phyloP scores from a whole-genome alignment of 345 rosid genomes.

The Salix brachista region DNA sequence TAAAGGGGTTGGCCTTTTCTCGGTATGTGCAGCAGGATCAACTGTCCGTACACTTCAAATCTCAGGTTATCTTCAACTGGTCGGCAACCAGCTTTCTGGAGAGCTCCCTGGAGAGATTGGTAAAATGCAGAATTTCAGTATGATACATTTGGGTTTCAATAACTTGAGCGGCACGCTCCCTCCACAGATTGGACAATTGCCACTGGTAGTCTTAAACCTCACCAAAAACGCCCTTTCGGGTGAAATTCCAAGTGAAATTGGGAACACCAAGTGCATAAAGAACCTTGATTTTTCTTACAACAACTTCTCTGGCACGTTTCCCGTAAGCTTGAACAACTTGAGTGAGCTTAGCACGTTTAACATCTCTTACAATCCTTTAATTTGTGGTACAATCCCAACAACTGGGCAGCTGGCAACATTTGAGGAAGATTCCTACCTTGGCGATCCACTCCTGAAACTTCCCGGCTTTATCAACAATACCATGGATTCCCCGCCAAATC shows the following conservation, averaged over 20 bases:
- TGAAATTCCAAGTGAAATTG: slow-evolving; percentile 62
- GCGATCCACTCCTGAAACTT: slow-evolving; percentile 58
- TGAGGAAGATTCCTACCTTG: slow-evolving; percentile 67
- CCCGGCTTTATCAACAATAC: slow-evolving; percentile 45
- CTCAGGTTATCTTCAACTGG: slow-evolving; percentile 76
- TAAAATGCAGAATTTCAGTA: slow-evolving; percentile 56
- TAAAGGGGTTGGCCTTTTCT: slow-evolving; percentile 64
- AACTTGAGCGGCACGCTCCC: slow-evolving; percentile 55
- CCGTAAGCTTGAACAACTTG: slow-evolving; percentile 55
- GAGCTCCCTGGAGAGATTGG: slow-evolving; percentile 55
- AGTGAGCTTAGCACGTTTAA: slow-evolving; percentile 70
- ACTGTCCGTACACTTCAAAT: slow-evolving; percentile 30
- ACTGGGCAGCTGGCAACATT: slow-evolving; percentile 78
- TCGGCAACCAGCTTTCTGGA: slow-evolving; percentile 70
- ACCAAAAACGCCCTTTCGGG: slow-evolving; percentile 58
- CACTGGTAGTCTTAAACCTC: slow-evolving; percentile 72
- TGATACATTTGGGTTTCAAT: slow-evolving; percentile 70
- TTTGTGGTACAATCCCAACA: slow-evolving; percentile 60
- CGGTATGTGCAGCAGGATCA: slow-evolving; percentile 47
- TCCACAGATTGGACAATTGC: slow-evolving; percentile 48
- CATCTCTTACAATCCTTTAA: slow-evolving; percentile 69
- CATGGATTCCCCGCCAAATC: slow-evolving; percentile 3
- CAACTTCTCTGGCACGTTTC: slow-evolving; percentile 77
- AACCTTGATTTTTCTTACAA: slow-evolving; percentile 79
- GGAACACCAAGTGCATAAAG: slow-evolving; percentile 56